Evolutionary conservation across 805 yeast species (phyloP).

Genomic region (Brettanomyces bruxellensis): DNA sequence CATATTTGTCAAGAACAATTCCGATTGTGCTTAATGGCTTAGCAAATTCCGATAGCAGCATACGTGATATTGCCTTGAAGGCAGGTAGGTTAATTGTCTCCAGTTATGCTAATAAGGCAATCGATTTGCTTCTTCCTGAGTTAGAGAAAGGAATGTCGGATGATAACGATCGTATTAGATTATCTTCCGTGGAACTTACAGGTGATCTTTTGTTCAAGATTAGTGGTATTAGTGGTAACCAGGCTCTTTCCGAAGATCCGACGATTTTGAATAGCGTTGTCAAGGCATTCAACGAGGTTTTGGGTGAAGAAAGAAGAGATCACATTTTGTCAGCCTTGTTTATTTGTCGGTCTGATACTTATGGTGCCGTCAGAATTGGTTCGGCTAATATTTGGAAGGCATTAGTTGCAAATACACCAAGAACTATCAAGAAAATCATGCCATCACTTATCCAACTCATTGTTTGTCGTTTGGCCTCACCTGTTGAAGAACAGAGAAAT

Average conservation of each 20-base stretch:
- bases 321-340: slow-evolving; percentile 78
- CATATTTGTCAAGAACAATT: slow-evolving; percentile 75
- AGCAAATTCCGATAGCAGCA: slow-evolving; percentile 81
- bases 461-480: slow-evolving; percentile 75
- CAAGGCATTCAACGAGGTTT: slow-evolving; percentile 59
- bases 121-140: slow-evolving; percentile 89
- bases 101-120: slow-evolving; percentile 87
- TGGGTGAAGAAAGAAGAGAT: slow-evolving; percentile 86
- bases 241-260: slow-evolving; percentile 51
- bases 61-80: slow-evolving; percentile 82
- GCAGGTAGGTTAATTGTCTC: slow-evolving; percentile 89
- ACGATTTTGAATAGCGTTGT: slow-evolving; percentile 43
- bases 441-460: slow-evolving; percentile 75
- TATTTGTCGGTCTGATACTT: slow-evolving; percentile 87
- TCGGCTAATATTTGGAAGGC: slow-evolving; percentile 96
- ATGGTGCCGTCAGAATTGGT: slow-evolving; percentile 79
- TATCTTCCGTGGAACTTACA: slow-evolving; percentile 88
- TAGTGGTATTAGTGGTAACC: slow-evolving; percentile 78
- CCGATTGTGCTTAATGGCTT: slow-evolving; percentile 89
- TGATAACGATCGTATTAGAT: slow-evolving; percentile 73
- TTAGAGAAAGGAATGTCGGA: slow-evolving; percentile 84
- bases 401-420: slow-evolving; percentile 90
- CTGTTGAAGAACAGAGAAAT: slow-evolving; percentile 66
- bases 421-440: slow-evolving; percentile 84
- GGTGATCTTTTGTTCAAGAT: slow-evolving; percentile 93